Evolutionary conservation across 2,329 filamentous ascomycete species (phyloP).

Genomic region (Exophiala dermatitidis): DNA sequence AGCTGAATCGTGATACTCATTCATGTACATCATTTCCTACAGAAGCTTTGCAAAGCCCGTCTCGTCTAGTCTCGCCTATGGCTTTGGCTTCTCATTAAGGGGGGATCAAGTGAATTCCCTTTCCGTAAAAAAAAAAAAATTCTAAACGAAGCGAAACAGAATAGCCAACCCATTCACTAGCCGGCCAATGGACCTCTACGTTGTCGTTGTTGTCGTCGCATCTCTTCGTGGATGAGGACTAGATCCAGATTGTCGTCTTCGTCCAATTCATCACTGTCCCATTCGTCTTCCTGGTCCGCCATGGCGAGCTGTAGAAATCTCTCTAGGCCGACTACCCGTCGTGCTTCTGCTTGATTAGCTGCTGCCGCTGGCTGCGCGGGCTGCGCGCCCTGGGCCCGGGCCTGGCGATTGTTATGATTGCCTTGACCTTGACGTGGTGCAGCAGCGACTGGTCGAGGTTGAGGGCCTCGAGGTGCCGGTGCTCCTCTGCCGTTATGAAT

Average conservation of each 20-base stretch:
- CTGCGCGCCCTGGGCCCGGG: background rate
- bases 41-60: too few species aligned
- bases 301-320: constrained; percentile 47
- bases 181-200: too few species aligned
- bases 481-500: background rate
- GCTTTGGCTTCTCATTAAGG: too few species aligned
- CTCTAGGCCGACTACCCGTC: constrained; percentile 37
- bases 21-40: too few species aligned
- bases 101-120: too few species aligned
- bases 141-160: too few species aligned
- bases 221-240: background rate
- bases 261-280: constrained; percentile 53
- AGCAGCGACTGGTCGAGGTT: background rate
- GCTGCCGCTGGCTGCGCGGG: background rate
- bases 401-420: constrained; percentile 16
- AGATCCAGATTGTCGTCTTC: constrained; percentile 27
- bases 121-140: too few species aligned
- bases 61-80: too few species aligned
- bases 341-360: background rate
- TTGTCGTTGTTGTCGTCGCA: too few species aligned
- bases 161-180: too few species aligned
- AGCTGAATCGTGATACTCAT: too few species aligned
- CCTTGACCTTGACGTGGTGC: constrained; percentile 3
- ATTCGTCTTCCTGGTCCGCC: constrained; percentile 51
- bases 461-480: background rate